Conservation (phyloP, 2,329 filamentous ascomycete species). For the Byssochlamys sp. region DNA sequence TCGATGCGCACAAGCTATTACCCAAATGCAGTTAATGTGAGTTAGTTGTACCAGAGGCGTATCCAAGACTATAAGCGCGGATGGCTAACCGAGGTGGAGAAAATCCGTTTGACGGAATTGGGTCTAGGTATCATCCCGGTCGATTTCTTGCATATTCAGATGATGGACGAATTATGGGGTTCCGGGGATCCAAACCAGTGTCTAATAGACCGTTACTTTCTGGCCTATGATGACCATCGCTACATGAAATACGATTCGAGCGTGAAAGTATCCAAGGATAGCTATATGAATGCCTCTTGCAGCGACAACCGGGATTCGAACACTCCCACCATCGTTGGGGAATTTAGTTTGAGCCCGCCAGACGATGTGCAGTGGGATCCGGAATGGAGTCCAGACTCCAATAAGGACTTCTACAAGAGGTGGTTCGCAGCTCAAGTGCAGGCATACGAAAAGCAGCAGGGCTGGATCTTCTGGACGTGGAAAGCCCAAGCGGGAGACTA, state of each 20-base stretch:
- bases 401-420: conserved; percentile 44
- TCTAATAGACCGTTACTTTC: conserved; percentile 35
- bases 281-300: conserved; percentile 46
- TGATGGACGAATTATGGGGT: conserved; percentile 47
- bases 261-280: conserved; percentile 36
- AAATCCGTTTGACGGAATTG: conserved; percentile 43
- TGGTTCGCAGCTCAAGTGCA: conserved; percentile 51
- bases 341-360: conserved; percentile 49
- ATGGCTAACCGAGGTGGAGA: conserved; percentile 9
- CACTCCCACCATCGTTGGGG: conserved; percentile 46
- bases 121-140: conserved; percentile 33
- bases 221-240: conserved; percentile 50
- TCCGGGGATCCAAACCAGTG: conserved; percentile 44
- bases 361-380: conserved; percentile 38
- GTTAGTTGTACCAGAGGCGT: conserved; percentile 1
- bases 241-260: conserved; percentile 48
- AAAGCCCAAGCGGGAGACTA: conserved; percentile 39
- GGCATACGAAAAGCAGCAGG: conserved; percentile 45
- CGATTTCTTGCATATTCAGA: conserved; percentile 45
- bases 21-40: conserved; percentile 34
- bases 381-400: conserved; percentile 35
- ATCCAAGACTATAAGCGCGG: conserved; percentile 1
- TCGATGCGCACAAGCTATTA: conserved; percentile 40
- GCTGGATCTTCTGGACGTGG: conserved; percentile 55
- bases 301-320: conserved; percentile 35